Percentiles rank a stretch among this genome's conserved stretches.
Evolutionary conservation across 768 basidiomycete species (phyloP).

Genomic region (Lactarius evosmus): DNA sequence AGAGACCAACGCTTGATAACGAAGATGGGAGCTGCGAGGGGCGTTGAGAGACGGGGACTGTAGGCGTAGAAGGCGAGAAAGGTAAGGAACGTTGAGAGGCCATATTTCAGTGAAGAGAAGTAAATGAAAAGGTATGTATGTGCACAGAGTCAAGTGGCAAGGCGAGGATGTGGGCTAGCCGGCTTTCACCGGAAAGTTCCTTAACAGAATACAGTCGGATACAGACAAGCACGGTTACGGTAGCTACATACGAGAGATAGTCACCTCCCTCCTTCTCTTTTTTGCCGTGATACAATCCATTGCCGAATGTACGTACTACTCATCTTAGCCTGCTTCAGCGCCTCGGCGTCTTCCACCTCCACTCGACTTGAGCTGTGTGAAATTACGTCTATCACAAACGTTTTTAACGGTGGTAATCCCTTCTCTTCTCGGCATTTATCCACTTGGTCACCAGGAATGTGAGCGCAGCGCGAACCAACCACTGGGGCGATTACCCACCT

Average conservation of each 20-base stretch:
- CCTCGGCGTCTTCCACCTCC: slow-evolving; percentile 61
- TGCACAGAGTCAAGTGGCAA: too few species aligned
- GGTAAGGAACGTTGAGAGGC: slow-evolving; percentile 29
- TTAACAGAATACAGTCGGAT: neutral
- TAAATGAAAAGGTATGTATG: neutral
- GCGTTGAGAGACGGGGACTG: slow-evolving; percentile 23
- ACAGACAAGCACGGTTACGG: neutral
- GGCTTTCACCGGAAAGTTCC: slow-evolving; percentile 7
- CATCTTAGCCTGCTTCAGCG: slow-evolving; percentile 80
- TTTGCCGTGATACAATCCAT: slow-evolving; percentile 58
- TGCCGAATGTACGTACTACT: slow-evolving; percentile 91
- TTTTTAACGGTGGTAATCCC: slow-evolving; percentile 54
- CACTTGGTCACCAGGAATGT: slow-evolving; percentile 44
- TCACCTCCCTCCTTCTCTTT: slow-evolving; percentile 2
- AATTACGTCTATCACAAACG: slow-evolving; percentile 88
- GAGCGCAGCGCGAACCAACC: neutral
- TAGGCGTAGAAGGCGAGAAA: slow-evolving; percentile 25
- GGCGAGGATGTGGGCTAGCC: neutral
- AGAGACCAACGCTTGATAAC: slow-evolving; percentile 26
- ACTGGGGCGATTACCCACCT: slow-evolving; percentile 47
- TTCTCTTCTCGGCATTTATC: slow-evolving; percentile 55
- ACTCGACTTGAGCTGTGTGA: slow-evolving; percentile 58
- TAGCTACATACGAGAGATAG: neutral
- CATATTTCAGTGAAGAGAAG: slow-evolving; percentile 17
- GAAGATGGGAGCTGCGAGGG: slow-evolving; percentile 28